phyloP scores from a whole-genome alignment of 1,139 yeast species.

The Taphrina betulina region DNA sequence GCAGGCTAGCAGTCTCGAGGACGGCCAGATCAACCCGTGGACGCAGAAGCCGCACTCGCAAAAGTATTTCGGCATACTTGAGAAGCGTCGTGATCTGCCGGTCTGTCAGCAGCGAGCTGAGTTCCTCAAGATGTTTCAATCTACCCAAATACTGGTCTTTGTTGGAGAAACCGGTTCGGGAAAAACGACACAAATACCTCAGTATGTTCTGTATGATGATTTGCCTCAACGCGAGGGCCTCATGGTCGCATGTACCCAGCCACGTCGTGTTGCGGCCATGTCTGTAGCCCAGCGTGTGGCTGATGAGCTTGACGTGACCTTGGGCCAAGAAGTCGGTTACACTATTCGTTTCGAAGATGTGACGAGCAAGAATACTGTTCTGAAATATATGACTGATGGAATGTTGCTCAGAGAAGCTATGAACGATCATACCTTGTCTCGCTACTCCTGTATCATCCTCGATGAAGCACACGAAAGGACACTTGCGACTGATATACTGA shows the following conservation, averaged over 20 bases:
- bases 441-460: constrained; percentile 84
- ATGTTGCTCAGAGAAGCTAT: constrained; percentile 95
- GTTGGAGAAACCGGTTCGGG: constrained; percentile 99
- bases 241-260: constrained; percentile 94
- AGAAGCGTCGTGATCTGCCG: constrained; percentile 79
- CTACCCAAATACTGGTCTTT: constrained; percentile 91
- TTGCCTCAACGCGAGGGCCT: constrained; percentile 77
- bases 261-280: constrained; percentile 97
- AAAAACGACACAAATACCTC: constrained; percentile 96
- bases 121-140: constrained; percentile 76
- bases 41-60: constrained; percentile 62
- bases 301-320: constrained; percentile 86
- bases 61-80: constrained; percentile 73
- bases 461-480: constrained; percentile 99
- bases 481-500: constrained; percentile 89
- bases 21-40: constrained; percentile 70
- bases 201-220: constrained; percentile 89
- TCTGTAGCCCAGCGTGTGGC: constrained; percentile 96
- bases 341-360: constrained; percentile 90
- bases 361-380: constrained; percentile 71
- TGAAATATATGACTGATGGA: constrained; percentile 98
- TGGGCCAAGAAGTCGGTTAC: constrained; percentile 94
- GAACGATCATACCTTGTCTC: constrained; percentile 81
- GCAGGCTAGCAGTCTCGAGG: constrained; percentile 59
- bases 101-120: constrained; percentile 87